Base-by-base conservation (phyloP, 2,329 filamentous ascomycete species). In the Microdochium trichocladiopsis region DNA sequence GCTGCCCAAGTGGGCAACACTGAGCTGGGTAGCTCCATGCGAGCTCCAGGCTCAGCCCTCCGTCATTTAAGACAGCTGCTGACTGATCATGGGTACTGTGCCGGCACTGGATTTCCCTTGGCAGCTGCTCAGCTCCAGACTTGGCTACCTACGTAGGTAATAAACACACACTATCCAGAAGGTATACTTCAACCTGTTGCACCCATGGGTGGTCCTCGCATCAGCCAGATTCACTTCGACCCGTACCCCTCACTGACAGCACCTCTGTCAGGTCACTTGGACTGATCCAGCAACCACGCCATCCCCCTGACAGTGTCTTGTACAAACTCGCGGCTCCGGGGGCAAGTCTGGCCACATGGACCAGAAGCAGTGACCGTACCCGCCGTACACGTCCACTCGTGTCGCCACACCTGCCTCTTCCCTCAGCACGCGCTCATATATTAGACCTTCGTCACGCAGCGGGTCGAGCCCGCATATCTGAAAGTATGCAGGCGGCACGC, bases 391-490 rank as follows among this genome's bases (percentile, higher is more conserved):
- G 41, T 77, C 69, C 12, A 78, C 37, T 49, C 65, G 69, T 2
- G 75, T 78, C 57, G 66, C 59, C 8, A 78, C 69, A 1, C 63
- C 58, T 14, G 50, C 66, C 28, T 74, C 68, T 51, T 74, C 72
- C 28, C 69, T 63, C 52, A 82, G 58, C 2, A 74, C 59, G 37
- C 69, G 61, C 56, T 79, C 77, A 55, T 80, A 82, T 0, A 81
- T 72, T 47, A 82, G 55, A 0, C 66, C 74, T 51, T 81, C 78
- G 53, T 83, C 79, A 3, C 79, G 63, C 2, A 77, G 55, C 0
- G 72, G 72, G 58, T 82, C 79, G 53, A 75, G 54, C 11, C 77
- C 78, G 54, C 69, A 72, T 0, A 79, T 66, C 57, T 79, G 75
- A 1, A 82, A 63, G 58, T 78, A 81, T 0, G 73, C 68, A 2